Conservation (phyloP, 225 moss, liverwort and hornwort species). For the Pseudisothecium myosuroides region DNA sequence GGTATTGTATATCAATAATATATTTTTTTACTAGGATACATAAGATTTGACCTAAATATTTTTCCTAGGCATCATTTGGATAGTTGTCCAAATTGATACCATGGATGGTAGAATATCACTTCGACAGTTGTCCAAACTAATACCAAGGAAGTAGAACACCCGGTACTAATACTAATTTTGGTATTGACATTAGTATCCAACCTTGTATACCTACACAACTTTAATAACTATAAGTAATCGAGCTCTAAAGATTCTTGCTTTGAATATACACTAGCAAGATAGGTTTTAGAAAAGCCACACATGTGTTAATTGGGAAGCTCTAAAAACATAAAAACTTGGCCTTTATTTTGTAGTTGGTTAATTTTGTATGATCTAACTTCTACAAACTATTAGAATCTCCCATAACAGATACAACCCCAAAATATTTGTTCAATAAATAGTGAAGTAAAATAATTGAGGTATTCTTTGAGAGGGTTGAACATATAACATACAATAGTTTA, state of each 20-base stretch:
- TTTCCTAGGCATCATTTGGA: neutral
- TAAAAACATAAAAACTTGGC: neutral
- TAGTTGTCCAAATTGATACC: neutral
- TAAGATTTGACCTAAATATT: neutral
- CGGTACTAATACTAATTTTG: rapidly evolving
- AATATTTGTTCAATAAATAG: neutral
- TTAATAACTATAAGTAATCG: neutral
- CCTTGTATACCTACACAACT: neutral
- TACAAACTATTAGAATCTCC: neutral
- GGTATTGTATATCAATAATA: neutral
- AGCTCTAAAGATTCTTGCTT: neutral
- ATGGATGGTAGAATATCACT: neutral
- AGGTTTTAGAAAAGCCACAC: rapidly evolving
- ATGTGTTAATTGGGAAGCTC: rapidly evolving
- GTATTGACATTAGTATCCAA: neutral
- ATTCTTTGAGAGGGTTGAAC: neutral
- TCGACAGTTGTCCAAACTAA: neutral
- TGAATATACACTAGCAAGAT: rapidly evolving
- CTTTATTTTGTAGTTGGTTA: neutral
- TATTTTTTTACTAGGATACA: neutral
- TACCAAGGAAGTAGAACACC: neutral
- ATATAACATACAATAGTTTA: neutral
- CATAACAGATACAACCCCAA: neutral
- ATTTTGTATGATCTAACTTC: neutral
- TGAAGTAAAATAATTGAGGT: neutral